These are phyloP conservation scores for Cyamopsis tetragonoloba DNA, from an alignment of 306 rosid genomes.

Conservation along the genomic window DNA sequence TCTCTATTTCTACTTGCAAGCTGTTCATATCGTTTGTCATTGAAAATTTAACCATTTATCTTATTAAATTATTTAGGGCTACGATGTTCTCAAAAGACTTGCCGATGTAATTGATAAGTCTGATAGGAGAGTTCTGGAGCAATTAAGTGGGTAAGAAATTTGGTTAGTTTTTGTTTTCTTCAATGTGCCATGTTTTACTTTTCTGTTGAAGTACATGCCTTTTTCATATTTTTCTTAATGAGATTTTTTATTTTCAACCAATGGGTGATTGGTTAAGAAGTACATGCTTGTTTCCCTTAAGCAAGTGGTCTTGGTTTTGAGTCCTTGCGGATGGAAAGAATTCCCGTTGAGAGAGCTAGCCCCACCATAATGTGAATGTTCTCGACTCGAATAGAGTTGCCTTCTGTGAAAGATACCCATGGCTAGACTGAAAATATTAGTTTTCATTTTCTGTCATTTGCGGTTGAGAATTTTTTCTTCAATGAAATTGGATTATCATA, in stretches of 20 bases:
- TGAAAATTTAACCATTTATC: constrained; percentile 14
- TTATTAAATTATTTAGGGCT: constrained; percentile 55
- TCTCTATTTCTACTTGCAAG: constrained; percentile 24
- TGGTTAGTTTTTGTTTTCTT: background rate
- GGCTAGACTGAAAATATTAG: too few relatives aligned
- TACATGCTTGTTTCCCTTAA: too few relatives aligned
- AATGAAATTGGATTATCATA: constrained; percentile 17
- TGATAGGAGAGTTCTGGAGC: constrained; percentile 53
- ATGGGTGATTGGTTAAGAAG: too few relatives aligned
- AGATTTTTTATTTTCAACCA: too few relatives aligned
- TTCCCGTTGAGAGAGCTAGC: too few relatives aligned
- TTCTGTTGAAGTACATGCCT: background rate
- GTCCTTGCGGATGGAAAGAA: too few relatives aligned
- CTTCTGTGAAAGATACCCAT: too few relatives aligned
- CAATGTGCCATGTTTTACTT: background rate
- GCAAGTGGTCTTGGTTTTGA: too few relatives aligned
- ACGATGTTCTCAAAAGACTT: constrained; percentile 70
- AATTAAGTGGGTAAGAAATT: constrained; percentile 78
- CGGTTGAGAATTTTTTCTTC: constrained; percentile 6
- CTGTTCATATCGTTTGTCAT: constrained; percentile 9
- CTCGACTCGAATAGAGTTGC: too few relatives aligned
- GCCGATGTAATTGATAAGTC: constrained; percentile 67
- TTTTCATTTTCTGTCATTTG: constrained; percentile 2
- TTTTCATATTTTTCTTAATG: background rate
- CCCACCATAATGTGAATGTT: too few relatives aligned